These are phyloP conservation scores for Alternaria gaisen DNA, from an alignment of 2,329 filamentous ascomycete species.

Conservation along the genomic window DNA sequence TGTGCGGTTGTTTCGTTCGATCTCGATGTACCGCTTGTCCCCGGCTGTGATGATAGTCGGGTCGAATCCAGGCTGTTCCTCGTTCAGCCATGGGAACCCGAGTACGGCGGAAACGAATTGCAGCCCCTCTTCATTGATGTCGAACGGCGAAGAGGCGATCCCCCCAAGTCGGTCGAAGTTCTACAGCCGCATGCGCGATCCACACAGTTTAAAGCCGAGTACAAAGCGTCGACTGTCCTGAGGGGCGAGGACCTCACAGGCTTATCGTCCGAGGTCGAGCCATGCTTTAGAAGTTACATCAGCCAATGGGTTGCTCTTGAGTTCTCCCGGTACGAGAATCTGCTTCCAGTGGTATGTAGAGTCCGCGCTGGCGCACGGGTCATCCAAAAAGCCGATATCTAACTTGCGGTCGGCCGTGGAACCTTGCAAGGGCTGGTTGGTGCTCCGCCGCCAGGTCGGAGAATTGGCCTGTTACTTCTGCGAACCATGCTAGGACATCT, in stretches of 20 bases:
- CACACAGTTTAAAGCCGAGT: background rate
- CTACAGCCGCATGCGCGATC: background rate
- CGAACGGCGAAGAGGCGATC: background rate
- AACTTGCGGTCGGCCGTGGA: background rate
- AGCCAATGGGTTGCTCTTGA: background rate
- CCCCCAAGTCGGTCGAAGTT: background rate
- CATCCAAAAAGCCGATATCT: background rate
- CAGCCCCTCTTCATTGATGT: background rate
- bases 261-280: background rate
- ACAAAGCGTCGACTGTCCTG: background rate
- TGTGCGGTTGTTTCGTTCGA: background rate
- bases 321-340: background rate
- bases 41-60: background rate
- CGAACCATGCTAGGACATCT: background rate
- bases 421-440: background rate
- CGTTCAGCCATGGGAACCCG: background rate
- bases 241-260: background rate
- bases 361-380: background rate
- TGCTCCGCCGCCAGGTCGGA: background rate
- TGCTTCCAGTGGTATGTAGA: background rate
- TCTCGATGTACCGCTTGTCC: background rate
- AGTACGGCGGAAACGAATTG: background rate
- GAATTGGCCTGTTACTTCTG: background rate
- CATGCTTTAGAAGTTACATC: background rate
- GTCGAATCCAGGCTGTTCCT: background rate